Evolutionary conservation across 2,329 filamentous ascomycete genomes (phyloP).

Genomic region (Aphanoascus verrucosus): DNA sequence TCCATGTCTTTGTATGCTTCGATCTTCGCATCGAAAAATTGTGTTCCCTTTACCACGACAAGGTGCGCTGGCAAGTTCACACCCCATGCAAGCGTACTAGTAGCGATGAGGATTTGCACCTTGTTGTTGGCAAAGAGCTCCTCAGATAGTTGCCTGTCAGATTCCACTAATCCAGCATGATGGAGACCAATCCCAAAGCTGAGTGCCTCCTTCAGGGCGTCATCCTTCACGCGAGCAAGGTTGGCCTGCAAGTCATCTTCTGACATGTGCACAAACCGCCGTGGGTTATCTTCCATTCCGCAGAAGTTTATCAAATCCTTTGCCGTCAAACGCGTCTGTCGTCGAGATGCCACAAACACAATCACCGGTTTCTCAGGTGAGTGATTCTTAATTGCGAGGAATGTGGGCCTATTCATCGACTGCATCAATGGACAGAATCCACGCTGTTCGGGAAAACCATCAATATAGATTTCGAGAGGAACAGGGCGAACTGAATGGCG

Average conservation of each 20-base stretch:
- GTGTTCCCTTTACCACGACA: constrained; percentile 94
- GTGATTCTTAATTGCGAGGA: constrained; percentile 90
- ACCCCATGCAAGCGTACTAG: constrained; percentile 93
- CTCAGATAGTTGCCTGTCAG: constrained; percentile 80
- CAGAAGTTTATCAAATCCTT: constrained; percentile 96
- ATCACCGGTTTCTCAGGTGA: constrained; percentile 96
- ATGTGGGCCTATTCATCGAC: constrained; percentile 96
- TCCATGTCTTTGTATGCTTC: constrained; percentile 99
- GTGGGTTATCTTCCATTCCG: constrained; percentile 95
- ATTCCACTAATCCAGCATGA: constrained; percentile 92
- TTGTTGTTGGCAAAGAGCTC: constrained; percentile 96
- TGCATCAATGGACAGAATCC: constrained; percentile 98
- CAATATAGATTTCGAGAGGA: constrained; percentile 90
- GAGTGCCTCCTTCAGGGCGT: constrained; percentile 82
- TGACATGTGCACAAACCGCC: constrained; percentile 84
- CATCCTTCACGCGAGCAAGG: constrained; percentile 82
- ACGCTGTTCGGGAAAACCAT: constrained; percentile 88
- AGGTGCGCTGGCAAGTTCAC: constrained; percentile 95
- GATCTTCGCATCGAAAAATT: constrained; percentile 95
- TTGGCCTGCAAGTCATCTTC: constrained; percentile 88
- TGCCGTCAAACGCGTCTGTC: constrained; percentile 88
- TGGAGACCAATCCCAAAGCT: constrained; percentile 96
- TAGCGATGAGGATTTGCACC: constrained; percentile 92
- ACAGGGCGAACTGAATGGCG: constrained; percentile 93
- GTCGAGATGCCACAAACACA: constrained; percentile 89